Evolutionary conservation across 2,329 filamentous ascomycete genomes (phyloP).

Genomic region (Alternaria sp.): DNA sequence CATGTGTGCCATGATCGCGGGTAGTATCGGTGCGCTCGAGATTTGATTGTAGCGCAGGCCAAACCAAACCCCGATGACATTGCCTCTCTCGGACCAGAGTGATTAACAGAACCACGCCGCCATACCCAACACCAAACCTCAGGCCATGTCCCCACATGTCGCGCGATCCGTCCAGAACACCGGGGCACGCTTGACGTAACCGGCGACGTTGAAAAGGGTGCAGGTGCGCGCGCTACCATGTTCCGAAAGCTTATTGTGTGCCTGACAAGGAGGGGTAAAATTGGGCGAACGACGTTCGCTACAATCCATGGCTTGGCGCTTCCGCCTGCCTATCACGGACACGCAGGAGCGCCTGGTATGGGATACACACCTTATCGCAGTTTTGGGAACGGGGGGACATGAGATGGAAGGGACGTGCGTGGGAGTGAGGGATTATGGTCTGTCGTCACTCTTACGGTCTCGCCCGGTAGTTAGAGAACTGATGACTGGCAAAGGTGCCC

Average conservation of each 20-base stretch:
- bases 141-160: not conserved
- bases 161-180: not conserved
- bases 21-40: not conserved
- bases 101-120: not conserved
- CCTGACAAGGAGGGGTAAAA: not conserved
- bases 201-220: not conserved
- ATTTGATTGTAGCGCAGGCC: not conserved
- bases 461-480: too few species aligned
- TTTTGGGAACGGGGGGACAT: not conserved
- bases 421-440: not conserved
- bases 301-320: slow-evolving; percentile 14
- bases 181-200: not conserved
- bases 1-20: not conserved
- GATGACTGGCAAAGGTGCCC: too few species aligned
- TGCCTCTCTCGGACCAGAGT: not conserved
- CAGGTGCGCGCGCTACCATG: not conserved
- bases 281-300: slow-evolving; percentile 17
- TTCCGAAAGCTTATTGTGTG: not conserved
- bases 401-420: not conserved
- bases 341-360: not conserved
- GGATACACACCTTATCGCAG: slow-evolving; percentile 5
- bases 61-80: not conserved
- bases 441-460: too few species aligned
- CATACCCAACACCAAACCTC: not conserved
- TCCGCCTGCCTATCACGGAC: slow-evolving; percentile 3